Conservation (phyloP, 805 yeast genomes). For the Starmerella stellata region DNA sequence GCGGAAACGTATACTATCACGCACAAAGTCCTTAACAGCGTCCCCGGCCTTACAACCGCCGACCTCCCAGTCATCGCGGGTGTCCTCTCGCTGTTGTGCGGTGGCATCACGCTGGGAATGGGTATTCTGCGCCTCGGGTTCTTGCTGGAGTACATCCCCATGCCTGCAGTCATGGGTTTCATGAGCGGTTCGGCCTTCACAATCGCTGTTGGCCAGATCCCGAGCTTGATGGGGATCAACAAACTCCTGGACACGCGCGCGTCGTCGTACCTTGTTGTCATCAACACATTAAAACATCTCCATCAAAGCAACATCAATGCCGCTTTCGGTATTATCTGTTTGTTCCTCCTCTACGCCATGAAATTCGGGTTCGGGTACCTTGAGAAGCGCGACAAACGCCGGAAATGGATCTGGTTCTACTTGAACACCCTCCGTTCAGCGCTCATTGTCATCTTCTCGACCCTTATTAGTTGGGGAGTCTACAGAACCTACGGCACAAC, state of each 20-base stretch:
- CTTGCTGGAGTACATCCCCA: conserved; percentile 69
- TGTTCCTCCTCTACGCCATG: conserved; percentile 56
- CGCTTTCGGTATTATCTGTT: conserved; percentile 67
- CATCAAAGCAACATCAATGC: conserved; percentile 59
- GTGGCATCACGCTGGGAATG: conserved; percentile 64
- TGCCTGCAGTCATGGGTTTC: conserved; percentile 85
- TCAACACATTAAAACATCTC: conserved; percentile 53
- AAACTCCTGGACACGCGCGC: conserved; percentile 51
- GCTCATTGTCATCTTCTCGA: conserved; percentile 59
- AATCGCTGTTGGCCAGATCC: conserved; percentile 71
- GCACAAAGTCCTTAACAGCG: conserved; percentile 37
- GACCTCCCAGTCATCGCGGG: conserved; percentile 65
- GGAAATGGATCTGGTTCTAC: conserved; percentile 45
- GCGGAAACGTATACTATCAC: conserved; percentile 65
- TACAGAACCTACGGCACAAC: conserved; percentile 27
- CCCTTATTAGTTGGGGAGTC: conserved; percentile 67
- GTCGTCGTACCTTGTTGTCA: conserved; percentile 50
- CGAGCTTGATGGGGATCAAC: conserved; percentile 60
- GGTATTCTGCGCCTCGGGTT: conserved; percentile 76
- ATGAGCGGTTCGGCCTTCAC: conserved; percentile 87
- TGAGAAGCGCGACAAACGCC: conserved; percentile 45
- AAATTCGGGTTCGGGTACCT: conserved; percentile 43
- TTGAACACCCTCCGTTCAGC: conserved; percentile 64
- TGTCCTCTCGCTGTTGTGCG: conserved; percentile 60
- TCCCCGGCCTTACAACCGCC: conserved; percentile 26